Base-by-base conservation (phyloP, 1,284 basidiomycete genomes). In the Coniferiporia sulphurascens region DNA sequence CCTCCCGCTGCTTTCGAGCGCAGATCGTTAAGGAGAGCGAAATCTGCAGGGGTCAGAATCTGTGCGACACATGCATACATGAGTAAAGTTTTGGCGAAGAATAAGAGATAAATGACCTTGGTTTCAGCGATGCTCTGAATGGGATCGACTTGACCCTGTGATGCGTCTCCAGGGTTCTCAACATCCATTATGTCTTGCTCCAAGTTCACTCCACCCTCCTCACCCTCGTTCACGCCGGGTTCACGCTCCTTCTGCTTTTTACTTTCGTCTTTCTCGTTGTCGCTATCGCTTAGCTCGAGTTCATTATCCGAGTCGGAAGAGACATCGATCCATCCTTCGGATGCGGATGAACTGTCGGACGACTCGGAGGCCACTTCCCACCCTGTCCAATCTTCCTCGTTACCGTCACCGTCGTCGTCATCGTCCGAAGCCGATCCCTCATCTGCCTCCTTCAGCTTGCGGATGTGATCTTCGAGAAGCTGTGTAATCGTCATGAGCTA, bases 21-120 rank as follows among this genome's bases (percentile, higher is more conserved):
- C 8, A 99, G 84, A 67, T 98, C 93, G 67, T 93, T 93, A 58
- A 99, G 82, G 54, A 98, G 78, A 0, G 92, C 92, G 72, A 98
- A 99, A 74, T 99, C 96, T 32, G 95, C 95, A 0, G 97, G 97
- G 0, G 97, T 99, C 38, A 99, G 84, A 68, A 99, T 99, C 93
- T 95, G 61, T 8, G 7, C 9, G 52, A 12, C 44, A 21, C 15
- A 12, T 34, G 44, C 17, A 19, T n/a, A n/a, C 15, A 46, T 19
- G 4, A 21, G 15, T 19, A 3, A 61, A 56, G 67, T 35, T 41
- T 43, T 46, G 48, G 45, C 59, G 56, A 15, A 22, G 27, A 35
- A 38, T 17, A 56, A 9, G 15, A 2, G 43, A 38, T 52, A 32
- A 36, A 71, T 15, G 60, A 86, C 91, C 76, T 93, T 93, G 32